Evolutionary conservation across 345 rosid genomes (phyloP).

Genomic region (Rhizophora apiculata): DNA sequence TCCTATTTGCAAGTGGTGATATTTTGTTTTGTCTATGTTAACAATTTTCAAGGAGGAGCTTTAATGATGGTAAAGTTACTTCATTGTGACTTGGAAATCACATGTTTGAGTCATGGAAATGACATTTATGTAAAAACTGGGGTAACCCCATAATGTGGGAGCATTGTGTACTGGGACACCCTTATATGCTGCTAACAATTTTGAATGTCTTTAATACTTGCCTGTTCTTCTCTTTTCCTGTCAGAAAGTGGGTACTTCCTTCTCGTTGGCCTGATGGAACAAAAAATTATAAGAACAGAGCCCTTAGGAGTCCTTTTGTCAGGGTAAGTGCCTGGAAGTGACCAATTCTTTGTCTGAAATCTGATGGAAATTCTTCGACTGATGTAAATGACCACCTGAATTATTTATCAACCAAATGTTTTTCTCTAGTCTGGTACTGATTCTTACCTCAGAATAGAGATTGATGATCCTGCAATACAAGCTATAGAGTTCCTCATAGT

Average conservation of each 20-base stretch:
- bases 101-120: too few relatives aligned
- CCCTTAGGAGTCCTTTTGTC: conserved; percentile 84
- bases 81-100: too few relatives aligned
- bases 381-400: conserved; percentile 14
- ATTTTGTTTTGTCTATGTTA: background rate
- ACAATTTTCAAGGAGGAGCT: too few relatives aligned
- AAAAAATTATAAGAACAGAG: conserved; percentile 76
- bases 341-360: conserved; percentile 18
- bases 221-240: conserved; percentile 12
- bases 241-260: conserved; percentile 90
- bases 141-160: too few relatives aligned
- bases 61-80: too few relatives aligned
- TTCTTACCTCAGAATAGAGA: conserved; percentile 66
- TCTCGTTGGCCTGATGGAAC: conserved; percentile 74
- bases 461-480: conserved; percentile 69
- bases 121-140: too few relatives aligned
- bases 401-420: conserved; percentile 11
- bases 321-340: conserved; percentile 47
- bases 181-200: background rate
- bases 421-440: conserved; percentile 56
- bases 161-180: too few relatives aligned
- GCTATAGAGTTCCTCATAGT: conserved; percentile 90
- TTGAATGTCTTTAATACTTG: conserved; percentile 6
- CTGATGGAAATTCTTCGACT: conserved; percentile 3
- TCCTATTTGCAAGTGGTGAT: conserved; percentile 16